Evolutionary conservation across 2,329 filamentous ascomycete genomes (phyloP), one percentile per base, ranked within the genome.

Genomic region (Samsoniella hepiali): DNA sequence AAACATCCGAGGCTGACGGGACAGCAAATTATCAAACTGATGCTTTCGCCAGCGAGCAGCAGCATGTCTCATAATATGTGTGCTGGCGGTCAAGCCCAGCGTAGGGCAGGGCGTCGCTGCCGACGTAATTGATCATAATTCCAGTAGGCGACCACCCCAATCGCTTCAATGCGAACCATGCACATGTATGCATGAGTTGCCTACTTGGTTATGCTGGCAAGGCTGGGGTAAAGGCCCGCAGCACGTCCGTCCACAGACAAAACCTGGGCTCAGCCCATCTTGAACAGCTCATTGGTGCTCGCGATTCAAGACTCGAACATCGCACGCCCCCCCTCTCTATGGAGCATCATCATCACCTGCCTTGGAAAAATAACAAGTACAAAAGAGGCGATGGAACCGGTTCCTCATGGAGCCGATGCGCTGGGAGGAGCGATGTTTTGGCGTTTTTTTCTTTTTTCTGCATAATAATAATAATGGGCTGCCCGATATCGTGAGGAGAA

Each of bases 1-100:
- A 56, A 17, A 49, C 31, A 57, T 57, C 40, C 56, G 42, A 60
- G 58, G 47, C 34, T 60, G 58, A 34, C 42, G 55, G 53, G 22
- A 22, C 27, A 44, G 17, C 22, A 44, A 44, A 45, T 5, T 22
- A 44, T n/a, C 27, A 8, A 1, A 40, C 38, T 40, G 32, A 38
- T 17, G 32, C 9, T 13, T 45, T 42, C 32, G 13, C 32, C 32
- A n/a, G 11, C 8, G 27, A 29, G 22, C 45, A 51, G 45, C 22
- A 51, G 32, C 29, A 53, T 54, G 29, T 54, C 34, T 61, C 47
- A 45, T n/a, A 34, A 44, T 22, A 22, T 11, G 51, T 5, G 5
- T 34, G 38, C 40, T n/a, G 29, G 27, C 27, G 15, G 49, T 22
- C 22, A 22, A 22, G 22, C 22, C 22, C n/a, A 11, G 22, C 40